These are phyloP conservation scores for Biscutella laevigata DNA, from an alignment of 441 rosid genomes.

Conservation along the genomic window DNA sequence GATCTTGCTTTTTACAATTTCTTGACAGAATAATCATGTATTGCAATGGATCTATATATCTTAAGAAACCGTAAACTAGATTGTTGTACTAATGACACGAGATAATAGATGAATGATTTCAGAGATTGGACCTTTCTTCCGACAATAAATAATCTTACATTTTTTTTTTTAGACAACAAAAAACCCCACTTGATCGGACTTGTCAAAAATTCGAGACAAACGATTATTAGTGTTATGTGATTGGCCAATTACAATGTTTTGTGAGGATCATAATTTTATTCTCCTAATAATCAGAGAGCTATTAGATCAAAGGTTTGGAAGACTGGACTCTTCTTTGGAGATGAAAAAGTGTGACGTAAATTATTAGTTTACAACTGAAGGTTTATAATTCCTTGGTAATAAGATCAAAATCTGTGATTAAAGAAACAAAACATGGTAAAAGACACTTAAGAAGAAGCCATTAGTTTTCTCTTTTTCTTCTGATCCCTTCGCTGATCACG, in stretches of 20 bases:
- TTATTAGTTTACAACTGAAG: neutral
- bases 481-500: slow-evolving; percentile 67
- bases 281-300: too few relatives aligned
- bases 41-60: neutral
- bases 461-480: slow-evolving; percentile 36
- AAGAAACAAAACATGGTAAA: neutral
- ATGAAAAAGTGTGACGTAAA: neutral
- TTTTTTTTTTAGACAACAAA: too few relatives aligned
- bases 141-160: too few relatives aligned
- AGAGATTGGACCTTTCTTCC: too few relatives aligned
- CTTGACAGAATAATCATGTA: neutral
- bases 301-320: too few relatives aligned
- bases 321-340: neutral
- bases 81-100: neutral
- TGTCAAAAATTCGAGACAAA: too few relatives aligned
- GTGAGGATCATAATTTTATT: too few relatives aligned
- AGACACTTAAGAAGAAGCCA: slow-evolving; percentile 20
- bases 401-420: slow-evolving; percentile 10
- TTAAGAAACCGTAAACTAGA: neutral
- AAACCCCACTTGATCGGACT: too few relatives aligned
- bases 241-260: too few relatives aligned
- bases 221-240: too few relatives aligned
- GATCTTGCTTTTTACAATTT: too few relatives aligned
- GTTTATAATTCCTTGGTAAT: neutral
- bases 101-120: neutral